Percentiles rank a stretch among this genome's conserved stretches.
These are phyloP conservation scores for Actinidia chinensis DNA, from an alignment of 179 eudicot species.

Conservation along the genomic window DNA sequence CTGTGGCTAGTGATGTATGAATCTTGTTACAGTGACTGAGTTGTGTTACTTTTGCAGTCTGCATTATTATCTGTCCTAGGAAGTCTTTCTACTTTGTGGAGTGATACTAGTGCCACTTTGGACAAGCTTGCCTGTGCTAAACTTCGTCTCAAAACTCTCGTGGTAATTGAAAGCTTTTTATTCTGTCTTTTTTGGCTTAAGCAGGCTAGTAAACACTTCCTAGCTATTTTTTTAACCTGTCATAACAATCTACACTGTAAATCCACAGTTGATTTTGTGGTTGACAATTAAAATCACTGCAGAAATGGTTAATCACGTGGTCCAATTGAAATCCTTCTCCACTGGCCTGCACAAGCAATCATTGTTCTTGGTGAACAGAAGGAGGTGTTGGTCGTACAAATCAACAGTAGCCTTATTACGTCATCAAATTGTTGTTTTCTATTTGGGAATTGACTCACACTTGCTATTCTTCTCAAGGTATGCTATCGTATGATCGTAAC, in stretches of 20 bases:
- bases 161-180: constrained; percentile 51
- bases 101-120: constrained; percentile 31
- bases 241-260: constrained; percentile 15
- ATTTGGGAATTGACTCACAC: constrained; percentile 71
- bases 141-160: constrained; percentile 71
- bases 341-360: constrained; percentile 58
- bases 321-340: constrained; percentile 88
- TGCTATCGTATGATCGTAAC: constrained; percentile 1
- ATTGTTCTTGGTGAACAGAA: constrained; percentile 54
- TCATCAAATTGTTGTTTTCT: constrained; percentile 65
- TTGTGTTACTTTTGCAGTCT: constrained; percentile 46
- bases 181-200: background rate
- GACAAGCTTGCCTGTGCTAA: constrained; percentile 61
- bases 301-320: constrained; percentile 70
- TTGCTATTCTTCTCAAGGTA: constrained; percentile 92
- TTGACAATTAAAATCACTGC: constrained; percentile 51
- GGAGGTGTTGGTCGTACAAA: constrained; percentile 66
- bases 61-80: constrained; percentile 70
- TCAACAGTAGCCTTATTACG: constrained; percentile 70
- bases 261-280: constrained; percentile 23
- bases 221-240: background rate
- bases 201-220: background rate
- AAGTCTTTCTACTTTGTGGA: constrained; percentile 42
- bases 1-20: background rate
- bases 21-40: constrained; percentile 9